Evolutionary conservation across 176 grass and related monocot species (phyloP).

Genomic region (Oryza coarctata): DNA sequence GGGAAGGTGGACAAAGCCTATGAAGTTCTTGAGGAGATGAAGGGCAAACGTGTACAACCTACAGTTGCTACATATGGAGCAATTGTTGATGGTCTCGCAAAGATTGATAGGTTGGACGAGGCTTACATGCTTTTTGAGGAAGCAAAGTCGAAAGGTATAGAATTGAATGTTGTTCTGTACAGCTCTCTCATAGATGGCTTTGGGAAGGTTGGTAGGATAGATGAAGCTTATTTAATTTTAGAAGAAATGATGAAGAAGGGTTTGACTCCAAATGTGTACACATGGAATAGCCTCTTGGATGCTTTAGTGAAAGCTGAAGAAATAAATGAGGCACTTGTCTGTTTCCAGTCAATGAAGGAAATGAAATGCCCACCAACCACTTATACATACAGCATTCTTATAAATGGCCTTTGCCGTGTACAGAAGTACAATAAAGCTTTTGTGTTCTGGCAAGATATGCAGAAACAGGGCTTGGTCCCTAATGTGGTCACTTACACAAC

Average conservation of each 20-base stretch:
- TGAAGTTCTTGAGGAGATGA: constrained; percentile 93
- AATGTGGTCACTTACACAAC: constrained; percentile 92
- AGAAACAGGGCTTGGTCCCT: constrained; percentile 71
- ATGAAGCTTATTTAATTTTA: constrained; percentile 94
- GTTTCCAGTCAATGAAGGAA: constrained; percentile 93
- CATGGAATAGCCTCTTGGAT: constrained; percentile 92
- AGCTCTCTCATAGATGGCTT: constrained; percentile 95
- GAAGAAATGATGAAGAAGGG: constrained; percentile 98
- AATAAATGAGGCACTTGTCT: constrained; percentile 89
- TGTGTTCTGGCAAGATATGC: constrained; percentile 98
- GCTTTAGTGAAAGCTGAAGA: constrained; percentile 93
- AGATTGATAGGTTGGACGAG: constrained; percentile 97
- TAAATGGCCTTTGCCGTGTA: constrained; percentile 78
- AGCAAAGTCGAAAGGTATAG: constrained; percentile 80
- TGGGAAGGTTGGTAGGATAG: constrained; percentile 91
- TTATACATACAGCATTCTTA: constrained; percentile 88
- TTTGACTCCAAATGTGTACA: constrained; percentile 81
- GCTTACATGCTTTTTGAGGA: constrained; percentile 98
- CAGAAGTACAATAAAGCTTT: constrained; percentile 99
- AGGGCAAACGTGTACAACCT: constrained; percentile 54
- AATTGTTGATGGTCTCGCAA: constrained; percentile 86
- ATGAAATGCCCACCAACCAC: constrained; percentile 79
- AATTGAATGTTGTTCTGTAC: constrained; percentile 83
- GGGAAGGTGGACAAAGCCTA: constrained; percentile 91
- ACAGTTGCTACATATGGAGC: constrained; percentile 89